Conservation (phyloP, 192 early-diverging fungal species). For the Coemansia nantahalensis region DNA sequence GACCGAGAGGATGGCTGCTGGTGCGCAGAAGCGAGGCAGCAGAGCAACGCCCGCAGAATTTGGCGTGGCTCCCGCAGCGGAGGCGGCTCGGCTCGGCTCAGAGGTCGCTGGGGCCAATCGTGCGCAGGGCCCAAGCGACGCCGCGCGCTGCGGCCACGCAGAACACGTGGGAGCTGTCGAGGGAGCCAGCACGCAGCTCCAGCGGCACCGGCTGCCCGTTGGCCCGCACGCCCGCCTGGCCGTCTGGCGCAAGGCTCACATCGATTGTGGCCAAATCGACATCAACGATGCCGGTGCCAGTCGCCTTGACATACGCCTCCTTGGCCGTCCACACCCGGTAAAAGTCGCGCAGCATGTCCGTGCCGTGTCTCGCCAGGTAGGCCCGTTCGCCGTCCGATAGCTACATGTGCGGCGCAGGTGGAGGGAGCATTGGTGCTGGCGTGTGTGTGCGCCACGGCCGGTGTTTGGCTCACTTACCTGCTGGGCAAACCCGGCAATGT, state of each 20-base stretch:
- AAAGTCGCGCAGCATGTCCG: constrained; percentile 19
- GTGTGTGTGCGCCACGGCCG: too few relatives aligned
- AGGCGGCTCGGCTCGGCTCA: too few relatives aligned
- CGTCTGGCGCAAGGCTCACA: constrained; percentile 2
- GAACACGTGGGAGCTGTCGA: constrained; percentile 14
- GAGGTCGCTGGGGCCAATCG: not conserved
- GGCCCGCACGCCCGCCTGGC: not conserved
- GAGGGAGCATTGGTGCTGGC: too few relatives aligned
- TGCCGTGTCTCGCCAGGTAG: constrained; percentile 2
- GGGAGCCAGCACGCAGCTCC: constrained; percentile 4
- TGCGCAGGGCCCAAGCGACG: not conserved
- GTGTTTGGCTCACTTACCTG: constrained; percentile 11
- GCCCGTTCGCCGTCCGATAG: constrained; percentile 19
- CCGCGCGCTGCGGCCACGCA: constrained; percentile 7
- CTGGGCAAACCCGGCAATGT: constrained; percentile 22
- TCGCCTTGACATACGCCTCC: constrained; percentile 46
- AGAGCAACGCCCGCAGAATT: too few relatives aligned
- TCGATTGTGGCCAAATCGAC: constrained; percentile 14
- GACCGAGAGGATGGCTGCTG: not conserved
- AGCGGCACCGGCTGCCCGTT: constrained; percentile 1
- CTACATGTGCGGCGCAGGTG: constrained; percentile 9
- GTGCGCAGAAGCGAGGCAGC: too few relatives aligned
- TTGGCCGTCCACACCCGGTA: constrained; percentile 44
- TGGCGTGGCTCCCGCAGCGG: too few relatives aligned
- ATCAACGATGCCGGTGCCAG: constrained; percentile 22